Base-by-base conservation (phyloP, 2,329 filamentous ascomycete species). In the Aspergillus spinulosporus region DNA sequence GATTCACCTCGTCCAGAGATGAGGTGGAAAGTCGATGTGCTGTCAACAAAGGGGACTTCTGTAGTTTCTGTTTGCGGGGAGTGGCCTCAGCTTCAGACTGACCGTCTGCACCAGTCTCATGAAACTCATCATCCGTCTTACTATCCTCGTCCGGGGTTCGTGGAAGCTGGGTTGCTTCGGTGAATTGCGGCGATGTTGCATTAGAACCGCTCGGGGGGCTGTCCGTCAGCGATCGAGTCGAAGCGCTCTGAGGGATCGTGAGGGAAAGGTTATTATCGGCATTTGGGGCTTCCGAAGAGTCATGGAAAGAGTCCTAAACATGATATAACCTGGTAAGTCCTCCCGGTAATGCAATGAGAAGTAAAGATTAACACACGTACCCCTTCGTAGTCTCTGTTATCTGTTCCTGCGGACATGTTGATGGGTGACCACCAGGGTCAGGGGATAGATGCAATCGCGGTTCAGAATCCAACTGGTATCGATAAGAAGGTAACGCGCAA, bases 261-360 rank as follows among this genome's bases (percentile, higher is more conserved):
- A 70, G 62, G 43, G 64, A 64, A 45, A 70, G 64, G 44, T 60
- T 68, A 21, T 67, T 64, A 49, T 61, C 58, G 56, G 65, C 58
- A 54, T 62, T 62, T 64, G 69, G 59, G 64, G 71, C 61, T 72
- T 79, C 67, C 80, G 83, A 72, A 54, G 90, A 91, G 79, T 96
- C 91, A 76, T 96, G 90, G 68, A 95, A 96, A 12, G 83, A 84
- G 66, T 92, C 88, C 87, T 90, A 70, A 15, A 57, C n/a, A 47
- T 45, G 31, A 50, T 11, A 42, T 40, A 28, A n/a, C 4, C 21
- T 21, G 21, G 44, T 58, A 7, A 58, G 55, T 43, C 54, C 42
- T 49, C 7, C 12, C 46, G 34, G 55, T 39, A 14, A 46, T 45
- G 42, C 54, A 42, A 36, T 36, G 40, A 43, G 53, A 52, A 21